Conservation (phyloP, 2,329 filamentous ascomycete genomes). For the Diaporthe vexans region DNA sequence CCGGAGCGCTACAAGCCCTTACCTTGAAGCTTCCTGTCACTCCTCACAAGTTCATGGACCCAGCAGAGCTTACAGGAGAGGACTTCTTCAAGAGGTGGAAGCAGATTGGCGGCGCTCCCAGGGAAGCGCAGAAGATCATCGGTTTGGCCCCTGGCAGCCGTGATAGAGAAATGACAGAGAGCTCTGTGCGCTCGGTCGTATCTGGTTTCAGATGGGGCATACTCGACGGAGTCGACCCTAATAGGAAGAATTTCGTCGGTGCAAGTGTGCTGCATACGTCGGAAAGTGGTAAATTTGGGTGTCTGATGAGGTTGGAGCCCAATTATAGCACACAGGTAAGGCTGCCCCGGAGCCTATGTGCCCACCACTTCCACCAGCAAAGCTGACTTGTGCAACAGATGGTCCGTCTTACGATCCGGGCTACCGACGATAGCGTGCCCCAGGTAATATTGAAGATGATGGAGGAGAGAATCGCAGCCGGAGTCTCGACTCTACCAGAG, state of each 20-base stretch:
- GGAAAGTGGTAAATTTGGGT: constrained; percentile 92
- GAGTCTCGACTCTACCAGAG: constrained; percentile 59
- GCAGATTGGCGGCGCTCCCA: constrained; percentile 90
- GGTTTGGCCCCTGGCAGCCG: constrained; percentile 69
- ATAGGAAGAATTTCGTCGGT: constrained; percentile 93
- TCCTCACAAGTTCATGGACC: constrained; percentile 97
- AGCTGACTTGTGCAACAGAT: constrained; percentile 72
- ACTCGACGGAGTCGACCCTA: constrained; percentile 88
- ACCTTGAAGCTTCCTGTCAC: constrained; percentile 91
- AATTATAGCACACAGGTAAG: constrained; percentile 92
- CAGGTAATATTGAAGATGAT: constrained; percentile 85
- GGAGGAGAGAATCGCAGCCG: constrained; percentile 81
- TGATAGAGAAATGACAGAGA: constrained; percentile 75
- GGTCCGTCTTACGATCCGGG: constrained; percentile 93
- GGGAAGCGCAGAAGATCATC: constrained; percentile 92
- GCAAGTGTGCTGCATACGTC: constrained; percentile 87
- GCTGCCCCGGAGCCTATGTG: neutral
- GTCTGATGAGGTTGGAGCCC: constrained; percentile 91
- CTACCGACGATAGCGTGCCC: constrained; percentile 92
- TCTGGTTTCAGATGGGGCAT: constrained; percentile 93
- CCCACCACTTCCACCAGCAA: neutral
- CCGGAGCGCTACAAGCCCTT: constrained; percentile 91
- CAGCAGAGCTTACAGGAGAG: constrained; percentile 85
- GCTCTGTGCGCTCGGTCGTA: constrained; percentile 79
- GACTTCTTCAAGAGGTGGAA: constrained; percentile 99